These are phyloP conservation scores for Hypoxylon lienhwacheense DNA, from an alignment of 495 filamentous ascomycete genomes.

Conservation along the genomic window DNA sequence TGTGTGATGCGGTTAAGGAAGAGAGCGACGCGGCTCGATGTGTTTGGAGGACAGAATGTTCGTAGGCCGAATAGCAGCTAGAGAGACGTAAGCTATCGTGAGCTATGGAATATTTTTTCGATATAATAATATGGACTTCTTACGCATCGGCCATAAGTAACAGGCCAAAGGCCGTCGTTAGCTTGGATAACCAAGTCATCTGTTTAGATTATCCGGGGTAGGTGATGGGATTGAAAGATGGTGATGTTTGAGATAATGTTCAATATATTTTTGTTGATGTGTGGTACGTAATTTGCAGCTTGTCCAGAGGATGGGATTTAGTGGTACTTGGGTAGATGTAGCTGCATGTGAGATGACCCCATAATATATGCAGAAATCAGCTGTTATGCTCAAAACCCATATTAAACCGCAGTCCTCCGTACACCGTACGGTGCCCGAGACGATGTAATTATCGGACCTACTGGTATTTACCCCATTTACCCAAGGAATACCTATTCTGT, in stretches of 20 bases:
- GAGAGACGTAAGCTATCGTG: slow-evolving; percentile 9
- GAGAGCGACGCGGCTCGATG: slow-evolving; percentile 54
- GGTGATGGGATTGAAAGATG: slow-evolving; percentile 1
- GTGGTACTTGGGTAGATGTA: not conserved
- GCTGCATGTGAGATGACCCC: too few species aligned
- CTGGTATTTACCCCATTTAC: slow-evolving; percentile 29
- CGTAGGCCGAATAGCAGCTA: slow-evolving; percentile 85
- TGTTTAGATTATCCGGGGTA: slow-evolving; percentile 1
- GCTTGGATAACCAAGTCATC: slow-evolving; percentile 69
- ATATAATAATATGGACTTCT: slow-evolving; percentile 32
- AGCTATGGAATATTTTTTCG: not conserved
- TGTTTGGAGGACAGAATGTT: slow-evolving; percentile 72
- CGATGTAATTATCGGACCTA: slow-evolving; percentile 18
- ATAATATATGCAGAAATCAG: slow-evolving; percentile 8
- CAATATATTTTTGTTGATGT: too few species aligned
- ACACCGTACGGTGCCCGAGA: not conserved
- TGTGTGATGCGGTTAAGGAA: slow-evolving; percentile 45
- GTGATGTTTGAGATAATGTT: slow-evolving; percentile 7
- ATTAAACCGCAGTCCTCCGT: not conserved
- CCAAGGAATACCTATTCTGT: slow-evolving; percentile 5
- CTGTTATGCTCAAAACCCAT: slow-evolving; percentile 18
- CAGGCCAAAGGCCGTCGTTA: slow-evolving; percentile 65
- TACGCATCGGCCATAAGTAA: slow-evolving; percentile 75
- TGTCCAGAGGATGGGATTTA: not conserved
- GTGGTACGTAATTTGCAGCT: not conserved